Evolutionary conservation across 306 rosid genomes (phyloP), one percentile per base, ranked within the genome.

Genomic region (Cucurbita ficifolia): DNA sequence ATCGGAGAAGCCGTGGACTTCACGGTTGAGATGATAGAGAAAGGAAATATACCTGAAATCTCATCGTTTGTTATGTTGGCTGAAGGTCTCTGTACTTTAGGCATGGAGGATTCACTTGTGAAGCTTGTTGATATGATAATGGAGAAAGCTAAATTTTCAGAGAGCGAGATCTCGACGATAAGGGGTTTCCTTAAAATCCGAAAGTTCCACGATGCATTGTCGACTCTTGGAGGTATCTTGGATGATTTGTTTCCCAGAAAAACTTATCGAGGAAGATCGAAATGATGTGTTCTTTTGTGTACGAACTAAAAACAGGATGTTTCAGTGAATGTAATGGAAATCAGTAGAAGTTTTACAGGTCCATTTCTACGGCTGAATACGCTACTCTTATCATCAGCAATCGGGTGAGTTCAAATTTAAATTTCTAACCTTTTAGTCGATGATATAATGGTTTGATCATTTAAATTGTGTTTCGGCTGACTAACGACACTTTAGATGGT

Each of bases 1-100:
- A 90, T 90, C 50, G 82, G 86, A 69, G 97, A 94, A 79, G 96
- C 97, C 14, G 90, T 89, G 75, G 91, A 94, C 79, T 94, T 94
- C 64, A 81, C 82, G 0, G 60, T 85, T 62, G 98, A 94, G 84
- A 90, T 90, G 96, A 78, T 83, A 75, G 97, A 82, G 68, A 86
- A 78, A 74, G 97, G 96, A 36, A 59, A 70, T 16, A 49, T 90
- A 73, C 98, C 98, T 0, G 97, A 90, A 72, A 76, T 84, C 76
- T 73, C 88, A 17, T 83, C 97, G 1, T 94, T 94, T 52, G 73
- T 73, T 71, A 79, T 84, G 82, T 87, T 94, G 83, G 96, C 95
- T 0, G 98, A 94, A 61, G 98, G 97, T 40, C 97, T 94, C 51
- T 82, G 84, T 75, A 85, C 96, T 59, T 85, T 94, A 78, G 83